Conservation (phyloP, 352 stramenopile genomes). For the Pythium sp. region DNA sequence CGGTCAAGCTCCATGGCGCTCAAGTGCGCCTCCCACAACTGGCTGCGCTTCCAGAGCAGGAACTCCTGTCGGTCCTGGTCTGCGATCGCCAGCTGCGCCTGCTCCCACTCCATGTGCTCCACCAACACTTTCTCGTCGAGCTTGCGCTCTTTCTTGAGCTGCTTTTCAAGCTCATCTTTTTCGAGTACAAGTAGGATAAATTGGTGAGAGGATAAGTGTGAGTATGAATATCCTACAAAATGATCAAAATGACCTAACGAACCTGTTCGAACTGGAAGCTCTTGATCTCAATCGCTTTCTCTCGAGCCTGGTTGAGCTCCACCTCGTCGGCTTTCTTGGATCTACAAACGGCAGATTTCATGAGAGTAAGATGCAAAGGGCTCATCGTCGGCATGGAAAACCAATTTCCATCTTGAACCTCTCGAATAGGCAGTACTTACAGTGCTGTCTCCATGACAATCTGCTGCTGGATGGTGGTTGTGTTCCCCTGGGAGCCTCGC, state of each 20-base stretch:
- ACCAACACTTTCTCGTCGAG: conserved; percentile 25
- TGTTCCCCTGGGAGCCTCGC: not conserved
- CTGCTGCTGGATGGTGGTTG: conserved; percentile 9
- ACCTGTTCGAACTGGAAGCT: conserved; percentile 23
- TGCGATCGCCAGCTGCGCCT: conserved; percentile 23
- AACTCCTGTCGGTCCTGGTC: conserved; percentile 14
- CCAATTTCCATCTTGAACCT: not conserved
- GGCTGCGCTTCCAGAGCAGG: conserved; percentile 13
- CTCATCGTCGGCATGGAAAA: not conserved
- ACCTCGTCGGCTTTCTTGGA: conserved; percentile 12
- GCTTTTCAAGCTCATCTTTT: conserved; percentile 26
- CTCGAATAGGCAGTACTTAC: not conserved
- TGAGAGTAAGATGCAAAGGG: not conserved
- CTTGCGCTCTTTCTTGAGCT: conserved; percentile 22
- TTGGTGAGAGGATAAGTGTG: not conserved
- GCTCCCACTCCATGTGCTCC: conserved; percentile 41
- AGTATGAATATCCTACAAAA: not conserved
- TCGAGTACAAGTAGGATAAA: not conserved
- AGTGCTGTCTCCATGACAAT: conserved; percentile 7
- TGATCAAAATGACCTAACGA: not conserved
- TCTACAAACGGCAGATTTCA: not conserved
- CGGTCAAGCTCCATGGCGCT: conserved; percentile 30
- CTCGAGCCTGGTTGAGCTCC: conserved; percentile 4
- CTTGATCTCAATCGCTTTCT: conserved; percentile 15
- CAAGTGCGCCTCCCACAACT: conserved; percentile 23